Evolutionary conservation across 345 rosid species (phyloP), one percentile per base, ranked within the genome.

Genomic region (Brassica incana): DNA sequence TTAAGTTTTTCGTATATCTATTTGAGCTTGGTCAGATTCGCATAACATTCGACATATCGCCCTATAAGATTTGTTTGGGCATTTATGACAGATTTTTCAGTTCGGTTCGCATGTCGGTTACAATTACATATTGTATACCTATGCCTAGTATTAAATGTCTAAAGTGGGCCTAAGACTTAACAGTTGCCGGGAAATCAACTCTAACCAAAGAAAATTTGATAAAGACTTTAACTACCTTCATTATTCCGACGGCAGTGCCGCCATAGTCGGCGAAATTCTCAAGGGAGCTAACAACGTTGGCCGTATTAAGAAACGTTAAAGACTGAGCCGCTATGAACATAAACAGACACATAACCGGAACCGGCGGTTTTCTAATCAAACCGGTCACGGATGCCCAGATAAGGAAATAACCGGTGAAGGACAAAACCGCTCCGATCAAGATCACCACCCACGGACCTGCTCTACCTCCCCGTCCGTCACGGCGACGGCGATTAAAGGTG

Each of bases 361-460:
- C 84, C 65, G 89, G 84, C 0, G 88, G 88, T 58, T 68, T 76
- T 1, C 18, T 72, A 65, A 90, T 79, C 76, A 90, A 25, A 8
- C 91, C 90, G 38, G 77, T 81, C 3, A 89, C 92, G 8, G 91
- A 65, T 12, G 89, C 90, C 94, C 96, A 91, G 32, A 91, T 86
- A 0, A 89, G 48, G 73, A 87, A 90, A 71, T 89, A 89, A 45
- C 96, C 96, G 16, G 66, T 36, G 45, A 92, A 88, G 84, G 86
- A 80, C 80, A 85, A 83, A 71, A 84, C 33, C 6, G 90, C 89
- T 12, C 96, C 96, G 2, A 73, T 80, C 58, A 81, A 8, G 40
- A 61, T 91, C 32, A 90, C 97, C 59, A 87, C 73, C 92, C 96
- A 89, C 3, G 96, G 90, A 35, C 95, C 91, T 23, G 71, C 65